Evolutionary conservation across 768 basidiomycete genomes (phyloP), one percentile per base, ranked within the genome.

Genomic region (Mycena haematopus): DNA sequence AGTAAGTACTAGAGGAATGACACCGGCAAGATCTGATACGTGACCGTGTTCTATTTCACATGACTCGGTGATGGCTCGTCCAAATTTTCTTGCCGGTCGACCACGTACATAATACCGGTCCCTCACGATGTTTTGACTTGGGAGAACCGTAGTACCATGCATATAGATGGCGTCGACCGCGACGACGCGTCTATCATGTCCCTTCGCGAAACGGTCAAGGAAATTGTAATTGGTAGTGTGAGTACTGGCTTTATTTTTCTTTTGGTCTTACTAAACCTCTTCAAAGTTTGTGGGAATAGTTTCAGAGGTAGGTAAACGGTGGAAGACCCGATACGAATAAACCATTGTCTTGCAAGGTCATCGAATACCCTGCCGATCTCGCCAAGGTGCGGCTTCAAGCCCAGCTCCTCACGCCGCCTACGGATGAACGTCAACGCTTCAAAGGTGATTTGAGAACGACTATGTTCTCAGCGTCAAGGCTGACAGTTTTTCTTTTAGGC

Each of bases 311-410:
- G 10, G 52, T 15, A 8, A 24, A 44, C 7, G 11, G 4, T 13
- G 42, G 10, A 19, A 4, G 35, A 42, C 3, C 42, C 49, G 87
- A 73, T 15, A 51, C 14, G 13, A 11, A n/a, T n/a, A 15, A 29
- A n/a, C n/a, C 22, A 53, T 25, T 9, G 29, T 25, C 3, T 24
- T 21, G n/a, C 9, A 49, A 64, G 63, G 79, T 95, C 17, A 89
- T 97, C 65, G 95, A 96, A 77, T 94, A 97, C 73, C 96, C 96
- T 0, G 95, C 96, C 70, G 96, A 98, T 76, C 84, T 99, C 36
- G 91, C 94, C 58, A 98, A 97, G 78, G 96, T 97, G 61, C 86
- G 96, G 52, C 82, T 99, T 45, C 96, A 99, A 75, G 86, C 92
- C 1, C 96, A 98, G 71, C 88, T 96, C 14, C 81, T 96, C 56